Conservation (phyloP, 2,329 filamentous ascomycete species). For the Pezicula carpinea region DNA sequence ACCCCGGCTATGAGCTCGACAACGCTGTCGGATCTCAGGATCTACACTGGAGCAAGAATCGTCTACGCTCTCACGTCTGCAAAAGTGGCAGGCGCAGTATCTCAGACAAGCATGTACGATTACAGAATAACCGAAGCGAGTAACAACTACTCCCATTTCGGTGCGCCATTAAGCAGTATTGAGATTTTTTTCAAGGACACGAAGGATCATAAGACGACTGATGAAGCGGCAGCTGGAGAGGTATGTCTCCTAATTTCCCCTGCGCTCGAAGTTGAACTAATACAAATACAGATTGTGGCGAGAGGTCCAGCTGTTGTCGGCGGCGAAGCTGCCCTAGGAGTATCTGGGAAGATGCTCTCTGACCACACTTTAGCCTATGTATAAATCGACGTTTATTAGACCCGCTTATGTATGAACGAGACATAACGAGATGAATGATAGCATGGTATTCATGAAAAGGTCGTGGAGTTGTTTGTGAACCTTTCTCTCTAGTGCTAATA, state of each 20-base stretch:
- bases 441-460: not conserved
- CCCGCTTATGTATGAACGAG: not conserved
- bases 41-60: slow-evolving; percentile 75
- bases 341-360: slow-evolving; percentile 59
- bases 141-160: slow-evolving; percentile 63
- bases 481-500: too few relatives aligned
- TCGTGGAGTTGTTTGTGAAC: too few relatives aligned
- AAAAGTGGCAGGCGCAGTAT: slow-evolving; percentile 81
- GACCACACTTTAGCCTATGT: slow-evolving; percentile 64
- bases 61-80: slow-evolving; percentile 81
- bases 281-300: slow-evolving; percentile 57
- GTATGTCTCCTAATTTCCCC: slow-evolving; percentile 37
- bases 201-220: slow-evolving; percentile 55
- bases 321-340: slow-evolving; percentile 57
- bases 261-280: slow-evolving; percentile 7
- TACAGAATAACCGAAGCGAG: slow-evolving; percentile 56
- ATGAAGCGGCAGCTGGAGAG: slow-evolving; percentile 58
- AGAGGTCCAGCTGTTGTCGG: slow-evolving; percentile 70
- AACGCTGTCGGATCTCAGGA: slow-evolving; percentile 73
- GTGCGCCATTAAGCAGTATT: slow-evolving; percentile 71
- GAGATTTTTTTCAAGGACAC: slow-evolving; percentile 72
- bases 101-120: slow-evolving; percentile 83
- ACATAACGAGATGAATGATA: not conserved
- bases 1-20: slow-evolving; percentile 61
- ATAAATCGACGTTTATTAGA: not conserved